A percentile compares a stretch with the other conserved stretches of the same genome.
phyloP scores from a whole-genome alignment of 345 rosid genomes.

The Aquilaria yunnanensis region DNA sequence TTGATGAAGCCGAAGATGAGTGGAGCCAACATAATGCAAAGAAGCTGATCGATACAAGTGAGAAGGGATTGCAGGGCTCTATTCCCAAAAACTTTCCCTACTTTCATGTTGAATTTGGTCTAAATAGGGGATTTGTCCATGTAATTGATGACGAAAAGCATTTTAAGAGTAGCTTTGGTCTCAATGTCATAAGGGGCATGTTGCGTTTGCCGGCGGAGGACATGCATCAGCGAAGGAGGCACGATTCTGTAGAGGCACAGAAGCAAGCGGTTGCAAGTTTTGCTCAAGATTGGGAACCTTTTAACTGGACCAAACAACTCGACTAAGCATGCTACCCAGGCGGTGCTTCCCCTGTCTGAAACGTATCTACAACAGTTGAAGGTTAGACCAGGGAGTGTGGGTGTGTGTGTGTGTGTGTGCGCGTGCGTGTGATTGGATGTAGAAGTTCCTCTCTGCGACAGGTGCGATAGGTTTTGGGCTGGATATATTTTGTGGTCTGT shows the following conservation, averaged over 20 bases:
- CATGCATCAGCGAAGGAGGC: constrained; percentile 69
- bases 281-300: constrained; percentile 65
- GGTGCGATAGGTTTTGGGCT: no score
- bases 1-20: constrained; percentile 95
- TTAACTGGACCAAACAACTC: constrained; percentile 92
- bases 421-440: no score
- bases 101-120: constrained; percentile 90
- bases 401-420: no score
- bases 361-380: no score
- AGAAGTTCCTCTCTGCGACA: no score
- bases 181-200: constrained; percentile 91
- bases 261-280: constrained; percentile 56
- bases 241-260: constrained; percentile 58
- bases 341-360: no score
- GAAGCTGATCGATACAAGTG: constrained; percentile 85
- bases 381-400: no score
- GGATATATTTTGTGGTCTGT: no score
- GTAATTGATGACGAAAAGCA: constrained; percentile 91
- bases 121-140: constrained; percentile 76
- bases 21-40: constrained; percentile 99
- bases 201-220: constrained; percentile 73
- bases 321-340: constrained; percentile 20
- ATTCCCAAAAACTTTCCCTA: constrained; percentile 91
- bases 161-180: constrained; percentile 77
- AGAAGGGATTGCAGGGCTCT: constrained; percentile 75